Evolutionary conservation across 129 eudicot species (phyloP).

Genomic region (Logfia minima): DNA sequence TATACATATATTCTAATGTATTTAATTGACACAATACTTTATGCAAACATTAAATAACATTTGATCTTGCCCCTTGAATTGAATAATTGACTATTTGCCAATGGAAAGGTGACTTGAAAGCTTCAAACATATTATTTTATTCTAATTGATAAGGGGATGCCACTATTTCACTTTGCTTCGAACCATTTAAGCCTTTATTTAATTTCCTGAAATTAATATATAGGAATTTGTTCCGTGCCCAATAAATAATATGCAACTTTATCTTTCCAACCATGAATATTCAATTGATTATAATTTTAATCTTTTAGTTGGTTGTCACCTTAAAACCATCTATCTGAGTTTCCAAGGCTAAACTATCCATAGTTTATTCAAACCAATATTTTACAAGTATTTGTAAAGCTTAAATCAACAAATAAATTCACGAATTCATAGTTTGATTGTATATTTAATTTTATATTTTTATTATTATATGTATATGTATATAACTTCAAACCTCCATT

Average conservation of each 20-base stretch:
- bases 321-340: constrained; percentile 31
- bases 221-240: constrained; percentile 27
- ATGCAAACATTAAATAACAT: neutral
- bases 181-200: constrained; percentile 26
- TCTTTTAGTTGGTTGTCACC: constrained; percentile 30
- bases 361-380: constrained; percentile 8
- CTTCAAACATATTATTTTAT: constrained; percentile 27
- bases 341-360: constrained; percentile 6
- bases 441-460: too few species aligned
- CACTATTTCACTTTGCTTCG: constrained; percentile 38
- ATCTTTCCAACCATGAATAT: neutral
- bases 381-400: neutral
- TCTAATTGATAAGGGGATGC: constrained; percentile 19
- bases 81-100: constrained; percentile 24
- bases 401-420: neutral
- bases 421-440: too few species aligned
- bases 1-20: too few species aligned
- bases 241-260: constrained; percentile 28
- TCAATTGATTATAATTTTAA: neutral
- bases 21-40: neutral
- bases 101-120: constrained; percentile 43
- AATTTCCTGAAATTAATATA: constrained; percentile 18
- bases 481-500: too few species aligned
- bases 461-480: too few species aligned
- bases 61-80: constrained; percentile 21